A percentile compares a stretch with the other conserved stretches of the same genome.
These are phyloP conservation scores for Symbiotaphrina buchneri DNA, from an alignment of 495 filamentous ascomycete genomes.

Conservation along the genomic window DNA sequence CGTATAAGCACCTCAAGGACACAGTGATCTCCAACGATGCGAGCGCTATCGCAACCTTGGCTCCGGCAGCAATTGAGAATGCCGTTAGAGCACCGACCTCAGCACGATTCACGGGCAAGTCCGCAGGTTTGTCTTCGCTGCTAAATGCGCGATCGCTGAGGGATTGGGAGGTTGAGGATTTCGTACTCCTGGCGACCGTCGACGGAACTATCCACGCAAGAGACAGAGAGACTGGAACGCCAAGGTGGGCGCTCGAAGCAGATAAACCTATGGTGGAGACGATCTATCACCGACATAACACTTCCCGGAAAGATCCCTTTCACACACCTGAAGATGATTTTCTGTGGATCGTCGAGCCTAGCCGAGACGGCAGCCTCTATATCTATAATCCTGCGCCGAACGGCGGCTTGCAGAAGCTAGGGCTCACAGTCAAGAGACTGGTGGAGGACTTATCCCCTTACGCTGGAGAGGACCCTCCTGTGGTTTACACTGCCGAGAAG, in stretches of 20 bases:
- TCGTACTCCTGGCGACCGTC: conserved; percentile 98
- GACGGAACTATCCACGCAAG: conserved; percentile 87
- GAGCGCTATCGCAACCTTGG: conserved; percentile 85
- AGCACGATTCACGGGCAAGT: conserved; percentile 36
- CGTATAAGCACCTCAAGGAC: conserved; percentile 16
- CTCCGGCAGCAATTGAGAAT: conserved; percentile 51
- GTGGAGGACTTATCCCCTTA: conserved; percentile 45
- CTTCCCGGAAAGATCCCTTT: conserved; percentile 25
- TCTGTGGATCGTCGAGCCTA: conserved; percentile 94
- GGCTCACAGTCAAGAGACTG: conserved; percentile 58
- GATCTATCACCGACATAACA: conserved; percentile 54
- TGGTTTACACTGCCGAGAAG: conserved; percentile 65
- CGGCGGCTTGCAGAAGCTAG: conserved; percentile 37
- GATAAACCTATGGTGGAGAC: conserved; percentile 80
- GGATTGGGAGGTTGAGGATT: conserved; percentile 99
- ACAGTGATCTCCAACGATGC: conserved; percentile 40
- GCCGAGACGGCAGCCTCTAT: conserved; percentile 69
- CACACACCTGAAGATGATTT: conserved; percentile 54
- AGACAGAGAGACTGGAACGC: conserved; percentile 65
- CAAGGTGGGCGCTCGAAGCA: conserved; percentile 64
- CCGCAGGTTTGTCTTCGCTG: conserved; percentile 57
- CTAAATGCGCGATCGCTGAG: conserved; percentile 81
- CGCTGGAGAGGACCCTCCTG: conserved; percentile 37
- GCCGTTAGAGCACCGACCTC: conserved; percentile 72
- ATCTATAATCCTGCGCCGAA: conserved; percentile 47